Conservation (phyloP, 768 basidiomycete species). For the Amanita inopinata region DNA sequence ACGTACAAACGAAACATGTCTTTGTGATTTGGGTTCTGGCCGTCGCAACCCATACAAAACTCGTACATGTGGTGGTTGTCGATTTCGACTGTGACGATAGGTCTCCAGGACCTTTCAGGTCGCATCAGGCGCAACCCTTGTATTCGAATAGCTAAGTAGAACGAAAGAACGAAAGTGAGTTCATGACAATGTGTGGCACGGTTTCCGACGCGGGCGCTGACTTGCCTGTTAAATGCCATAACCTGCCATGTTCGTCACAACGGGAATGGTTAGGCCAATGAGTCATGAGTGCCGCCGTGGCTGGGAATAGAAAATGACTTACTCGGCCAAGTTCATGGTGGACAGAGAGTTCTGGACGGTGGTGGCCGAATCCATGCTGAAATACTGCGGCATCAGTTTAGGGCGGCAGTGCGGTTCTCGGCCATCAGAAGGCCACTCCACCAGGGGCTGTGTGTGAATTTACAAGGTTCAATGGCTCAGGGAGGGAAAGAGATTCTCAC, state of each 20-base stretch:
- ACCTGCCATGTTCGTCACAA: conserved; percentile 15
- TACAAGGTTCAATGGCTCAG: no score
- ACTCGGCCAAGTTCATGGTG: no score
- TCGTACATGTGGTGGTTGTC: conserved; percentile 46
- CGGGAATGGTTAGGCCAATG: no score
- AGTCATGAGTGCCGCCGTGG: not conserved
- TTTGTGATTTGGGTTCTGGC: conserved; percentile 61
- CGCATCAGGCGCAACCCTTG: conserved; percentile 41
- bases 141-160: conserved; percentile 27
- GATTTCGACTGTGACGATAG: conserved; percentile 49
- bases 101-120: conserved; percentile 57
- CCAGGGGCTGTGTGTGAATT: no score
- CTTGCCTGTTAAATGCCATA: conserved; percentile 26
- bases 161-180: not conserved
- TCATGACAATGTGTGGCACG: no score
- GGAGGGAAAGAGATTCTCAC: no score
- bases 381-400: no score
- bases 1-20: conserved; percentile 44
- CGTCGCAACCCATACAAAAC: conserved; percentile 52
- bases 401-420: no score
- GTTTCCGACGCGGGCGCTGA: not conserved
- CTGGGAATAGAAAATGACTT: not conserved
- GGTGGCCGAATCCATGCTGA: no score
- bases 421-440: no score
- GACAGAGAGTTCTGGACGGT: no score